Percentiles rank a stretch among this genome's conserved stretches.
phyloP scores from a whole-genome alignment of 257 asterid genomes.

The Craterostigma plantagineum region DNA sequence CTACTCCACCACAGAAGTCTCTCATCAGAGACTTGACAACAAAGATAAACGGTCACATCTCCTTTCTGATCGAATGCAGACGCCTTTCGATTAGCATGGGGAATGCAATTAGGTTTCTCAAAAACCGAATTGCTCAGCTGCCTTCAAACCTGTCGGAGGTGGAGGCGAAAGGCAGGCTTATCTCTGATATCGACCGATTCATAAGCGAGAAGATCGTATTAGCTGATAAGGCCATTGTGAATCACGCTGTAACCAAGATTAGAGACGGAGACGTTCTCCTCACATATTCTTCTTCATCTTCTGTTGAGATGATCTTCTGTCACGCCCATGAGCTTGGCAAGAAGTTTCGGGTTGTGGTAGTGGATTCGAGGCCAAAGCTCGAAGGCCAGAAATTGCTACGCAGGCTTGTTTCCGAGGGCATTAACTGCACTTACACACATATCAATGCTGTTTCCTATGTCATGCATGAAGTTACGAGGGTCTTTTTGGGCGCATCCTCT shows the following conservation, averaged over 20 bases:
- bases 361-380: slow-evolving; percentile 83
- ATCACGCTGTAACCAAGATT: slow-evolving; percentile 69
- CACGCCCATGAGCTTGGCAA: slow-evolving; percentile 84
- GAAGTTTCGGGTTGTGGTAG: slow-evolving; percentile 59
- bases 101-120: slow-evolving; percentile 68
- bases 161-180: slow-evolving; percentile 54
- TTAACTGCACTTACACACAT: slow-evolving; percentile 67
- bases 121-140: slow-evolving; percentile 45
- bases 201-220: slow-evolving; percentile 54
- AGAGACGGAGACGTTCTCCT: slow-evolving; percentile 85
- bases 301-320: slow-evolving; percentile 58
- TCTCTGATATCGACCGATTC: slow-evolving; percentile 46
- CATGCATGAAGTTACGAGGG: slow-evolving; percentile 73
- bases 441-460: slow-evolving; percentile 70
- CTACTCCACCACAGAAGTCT: slow-evolving; percentile 59
- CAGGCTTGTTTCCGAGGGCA: slow-evolving; percentile 67
- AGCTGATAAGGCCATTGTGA: slow-evolving; percentile 75
- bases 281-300: slow-evolving; percentile 65
- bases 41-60: slow-evolving; percentile 48
- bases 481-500: slow-evolving; percentile 77
- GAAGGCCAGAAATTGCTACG: slow-evolving; percentile 74
- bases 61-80: slow-evolving; percentile 66
- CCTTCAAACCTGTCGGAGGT: slow-evolving; percentile 52
- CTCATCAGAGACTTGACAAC: slow-evolving; percentile 69
- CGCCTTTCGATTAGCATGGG: slow-evolving; percentile 94